These are phyloP conservation scores for Penicillium mononematosum DNA, from an alignment of 495 filamentous ascomycete genomes.

Conservation along the genomic window DNA sequence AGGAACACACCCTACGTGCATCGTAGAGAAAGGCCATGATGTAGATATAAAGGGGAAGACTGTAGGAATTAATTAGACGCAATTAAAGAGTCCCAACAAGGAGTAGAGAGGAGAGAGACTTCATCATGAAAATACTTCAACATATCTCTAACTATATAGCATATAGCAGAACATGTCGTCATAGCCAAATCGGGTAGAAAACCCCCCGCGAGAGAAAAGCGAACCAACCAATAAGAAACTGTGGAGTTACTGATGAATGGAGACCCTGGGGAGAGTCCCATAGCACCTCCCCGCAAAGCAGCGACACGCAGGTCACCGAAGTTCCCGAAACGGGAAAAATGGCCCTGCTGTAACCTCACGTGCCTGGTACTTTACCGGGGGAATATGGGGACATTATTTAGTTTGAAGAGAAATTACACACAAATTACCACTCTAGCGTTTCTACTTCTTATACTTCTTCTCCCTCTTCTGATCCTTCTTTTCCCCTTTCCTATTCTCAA, in stretches of 20 bases:
- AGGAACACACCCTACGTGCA: not conserved
- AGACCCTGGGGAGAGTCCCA: not conserved
- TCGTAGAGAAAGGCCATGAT: not conserved
- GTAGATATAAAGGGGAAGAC: not conserved
- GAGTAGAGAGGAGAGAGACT: not conserved
- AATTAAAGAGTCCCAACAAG: not conserved
- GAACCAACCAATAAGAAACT: not conserved
- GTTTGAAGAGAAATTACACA: not conserved
- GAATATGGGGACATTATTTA: not conserved
- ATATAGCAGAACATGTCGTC: not conserved
- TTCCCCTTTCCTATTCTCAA: slow-evolving; percentile 1
- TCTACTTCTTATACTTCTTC: not conserved
- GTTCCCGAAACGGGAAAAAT: not conserved
- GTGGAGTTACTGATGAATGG: not conserved
- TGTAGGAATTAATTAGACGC: not conserved
- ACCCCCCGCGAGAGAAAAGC: not conserved
- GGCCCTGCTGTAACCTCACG: slow-evolving; percentile 3
- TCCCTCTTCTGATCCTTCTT: not conserved
- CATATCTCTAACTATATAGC: not conserved
- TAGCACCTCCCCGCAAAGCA: slow-evolving; percentile 3
- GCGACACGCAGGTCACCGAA: slow-evolving; percentile 1
- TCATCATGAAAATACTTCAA: not conserved
- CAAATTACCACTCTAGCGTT: not conserved
- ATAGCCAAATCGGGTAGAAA: slow-evolving; percentile 9
- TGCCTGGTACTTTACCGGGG: slow-evolving; percentile 1